phyloP scores from a whole-genome alignment of 2,329 filamentous ascomycete genomes.

The Aspergillus latus region DNA sequence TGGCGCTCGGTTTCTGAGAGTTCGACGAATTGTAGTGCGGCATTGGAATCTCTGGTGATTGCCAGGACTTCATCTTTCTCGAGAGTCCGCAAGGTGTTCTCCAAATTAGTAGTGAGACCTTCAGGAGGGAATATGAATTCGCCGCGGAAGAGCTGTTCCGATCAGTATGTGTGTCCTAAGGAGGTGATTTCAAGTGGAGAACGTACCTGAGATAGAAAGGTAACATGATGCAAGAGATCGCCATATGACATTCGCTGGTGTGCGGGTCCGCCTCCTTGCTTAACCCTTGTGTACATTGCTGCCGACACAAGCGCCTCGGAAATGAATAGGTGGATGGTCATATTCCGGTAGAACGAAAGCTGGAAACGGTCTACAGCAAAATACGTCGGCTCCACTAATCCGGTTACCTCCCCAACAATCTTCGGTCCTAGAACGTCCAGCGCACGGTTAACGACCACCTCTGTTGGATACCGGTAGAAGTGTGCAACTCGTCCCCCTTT shows the following conservation, averaged over 20 bases:
- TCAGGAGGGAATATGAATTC: constrained; percentile 97
- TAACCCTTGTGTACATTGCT: constrained; percentile 86
- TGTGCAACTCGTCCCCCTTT: constrained; percentile 93
- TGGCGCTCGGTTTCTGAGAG: constrained; percentile 73
- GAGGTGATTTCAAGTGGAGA: neutral
- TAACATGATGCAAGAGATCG: constrained; percentile 74
- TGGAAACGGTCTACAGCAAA: constrained; percentile 96
- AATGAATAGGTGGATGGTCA: constrained; percentile 98
- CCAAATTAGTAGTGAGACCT: constrained; percentile 75
- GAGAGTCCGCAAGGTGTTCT: constrained; percentile 73
- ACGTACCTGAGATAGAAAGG: constrained; percentile 72
- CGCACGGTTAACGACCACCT: constrained; percentile 81
- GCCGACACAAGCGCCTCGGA: constrained; percentile 87
- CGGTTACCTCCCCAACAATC: constrained; percentile 76
- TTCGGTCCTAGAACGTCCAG: constrained; percentile 89
- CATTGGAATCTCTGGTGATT: constrained; percentile 57
- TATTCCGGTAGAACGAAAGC: constrained; percentile 96
- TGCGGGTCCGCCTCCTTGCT: constrained; percentile 80
- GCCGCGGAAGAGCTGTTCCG: constrained; percentile 73
- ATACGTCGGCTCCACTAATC: constrained; percentile 85
- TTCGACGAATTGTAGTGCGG: constrained; percentile 65
- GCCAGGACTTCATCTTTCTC: constrained; percentile 76
- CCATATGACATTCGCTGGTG: constrained; percentile 75
- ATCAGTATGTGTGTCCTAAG: constrained; percentile 14
- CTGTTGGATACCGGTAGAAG: constrained; percentile 77